Evolutionary conservation across 2,329 filamentous ascomycete species (phyloP).

Genomic region (Aureobasidium sp.): DNA sequence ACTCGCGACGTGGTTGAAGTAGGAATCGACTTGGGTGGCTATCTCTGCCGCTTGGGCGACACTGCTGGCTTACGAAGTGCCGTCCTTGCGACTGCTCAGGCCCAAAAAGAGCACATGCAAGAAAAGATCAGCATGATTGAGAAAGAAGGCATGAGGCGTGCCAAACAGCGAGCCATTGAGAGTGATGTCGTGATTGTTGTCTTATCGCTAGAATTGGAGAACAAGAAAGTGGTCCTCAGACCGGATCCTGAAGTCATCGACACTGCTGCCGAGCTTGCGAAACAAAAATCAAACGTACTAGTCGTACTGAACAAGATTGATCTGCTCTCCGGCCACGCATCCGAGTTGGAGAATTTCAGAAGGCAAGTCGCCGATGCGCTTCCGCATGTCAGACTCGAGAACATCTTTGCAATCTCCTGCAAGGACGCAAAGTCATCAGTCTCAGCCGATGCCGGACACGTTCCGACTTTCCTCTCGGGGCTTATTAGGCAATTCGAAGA

Average conservation of each 20-base stretch:
- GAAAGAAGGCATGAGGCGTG: constrained; percentile 81
- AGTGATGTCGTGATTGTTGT: constrained; percentile 83
- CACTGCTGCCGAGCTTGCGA: constrained; percentile 45
- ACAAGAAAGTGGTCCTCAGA: constrained; percentile 21
- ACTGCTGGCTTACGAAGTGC: constrained; percentile 74
- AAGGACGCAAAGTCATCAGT: constrained; percentile 27
- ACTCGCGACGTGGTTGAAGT: constrained; percentile 93
- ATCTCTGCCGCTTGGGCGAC: constrained; percentile 88
- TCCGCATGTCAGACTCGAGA: constrained; percentile 37
- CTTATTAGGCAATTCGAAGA: constrained; percentile 61
- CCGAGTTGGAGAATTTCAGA: constrained; percentile 5
- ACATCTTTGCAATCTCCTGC: constrained; percentile 65
- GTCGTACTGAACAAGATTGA: constrained; percentile 58
- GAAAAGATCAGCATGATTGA: constrained; percentile 64
- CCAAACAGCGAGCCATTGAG: constrained; percentile 69
- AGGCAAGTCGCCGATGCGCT: constrained; percentile 33
- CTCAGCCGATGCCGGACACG: constrained; percentile 37
- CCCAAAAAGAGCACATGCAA: constrained; percentile 4
- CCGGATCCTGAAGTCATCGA: constrained; percentile 51
- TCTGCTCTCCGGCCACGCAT: constrained; percentile 23
- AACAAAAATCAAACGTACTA: constrained; percentile 47
- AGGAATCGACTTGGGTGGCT: constrained; percentile 80
- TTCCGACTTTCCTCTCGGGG: constrained; percentile 60
- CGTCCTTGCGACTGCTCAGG: not conserved
- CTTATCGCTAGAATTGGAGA: constrained; percentile 59